Conservation (phyloP, 1,139 yeast genomes). For the Arxiozyma slooffiae region DNA sequence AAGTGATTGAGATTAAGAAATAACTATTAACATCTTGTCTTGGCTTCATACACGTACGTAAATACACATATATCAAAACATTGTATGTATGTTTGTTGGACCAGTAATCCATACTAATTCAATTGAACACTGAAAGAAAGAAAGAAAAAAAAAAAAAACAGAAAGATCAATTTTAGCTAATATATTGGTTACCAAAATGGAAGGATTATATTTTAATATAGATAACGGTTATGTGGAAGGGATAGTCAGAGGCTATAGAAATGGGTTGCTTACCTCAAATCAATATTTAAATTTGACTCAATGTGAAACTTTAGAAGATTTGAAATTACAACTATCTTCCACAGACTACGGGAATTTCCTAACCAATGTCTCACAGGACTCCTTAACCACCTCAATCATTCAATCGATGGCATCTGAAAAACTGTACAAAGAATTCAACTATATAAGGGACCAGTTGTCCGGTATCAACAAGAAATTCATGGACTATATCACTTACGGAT, state of each 20-base stretch:
- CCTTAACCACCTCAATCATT: slow-evolving; percentile 66
- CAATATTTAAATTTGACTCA: slow-evolving; percentile 91
- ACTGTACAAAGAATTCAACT: slow-evolving; percentile 74
- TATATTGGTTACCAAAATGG: no score
- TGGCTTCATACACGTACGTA: no score
- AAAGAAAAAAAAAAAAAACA: not conserved
- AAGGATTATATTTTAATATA: slow-evolving; percentile 77
- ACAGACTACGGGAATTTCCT: slow-evolving; percentile 92
- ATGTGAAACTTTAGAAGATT: slow-evolving; percentile 89
- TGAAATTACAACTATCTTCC: slow-evolving; percentile 85
- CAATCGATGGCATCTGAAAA: slow-evolving; percentile 71
- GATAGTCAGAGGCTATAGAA: slow-evolving; percentile 85
- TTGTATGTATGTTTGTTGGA: no score
- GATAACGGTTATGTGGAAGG: slow-evolving; percentile 90
- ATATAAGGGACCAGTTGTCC: slow-evolving; percentile 72
- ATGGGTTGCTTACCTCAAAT: slow-evolving; percentile 63
- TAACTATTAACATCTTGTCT: no score
- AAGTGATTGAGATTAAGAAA: no score
- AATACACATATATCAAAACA: no score
- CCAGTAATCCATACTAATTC: no score
- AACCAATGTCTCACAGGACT: slow-evolving; percentile 69
- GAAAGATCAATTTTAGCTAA: no score
- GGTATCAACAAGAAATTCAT: slow-evolving; percentile 72
- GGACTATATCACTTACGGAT: slow-evolving; percentile 88
- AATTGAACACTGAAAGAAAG: no score